Conservation (phyloP, 2,329 filamentous ascomycete genomes). For the Aspergillus brunneoviolaceus region DNA sequence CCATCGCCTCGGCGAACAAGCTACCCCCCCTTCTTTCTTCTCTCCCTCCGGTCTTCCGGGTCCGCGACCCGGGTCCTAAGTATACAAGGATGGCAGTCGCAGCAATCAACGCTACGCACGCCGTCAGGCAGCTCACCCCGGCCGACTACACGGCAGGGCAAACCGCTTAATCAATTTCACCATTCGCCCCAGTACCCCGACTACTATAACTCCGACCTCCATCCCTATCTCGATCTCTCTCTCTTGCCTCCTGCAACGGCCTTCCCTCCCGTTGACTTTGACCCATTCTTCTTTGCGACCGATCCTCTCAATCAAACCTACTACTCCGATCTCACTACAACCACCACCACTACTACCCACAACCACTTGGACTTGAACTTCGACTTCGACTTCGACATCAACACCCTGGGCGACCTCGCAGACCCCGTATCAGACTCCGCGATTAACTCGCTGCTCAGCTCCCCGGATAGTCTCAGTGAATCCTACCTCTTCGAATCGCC, state of each 20-base stretch:
- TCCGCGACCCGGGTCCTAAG: slow-evolving; percentile 17
- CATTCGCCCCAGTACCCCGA: slow-evolving; percentile 4
- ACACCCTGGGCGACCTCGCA: slow-evolving; percentile 4
- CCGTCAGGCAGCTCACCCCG: slow-evolving; percentile 7
- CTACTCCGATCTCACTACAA: slow-evolving; percentile 3
- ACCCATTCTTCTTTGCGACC: slow-evolving; percentile 9
- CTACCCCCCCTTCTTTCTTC: neutral
- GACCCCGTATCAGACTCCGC: neutral
- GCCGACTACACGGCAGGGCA: slow-evolving; percentile 7
- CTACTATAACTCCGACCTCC: slow-evolving; percentile 7
- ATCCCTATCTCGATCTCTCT: neutral
- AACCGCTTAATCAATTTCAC: neutral
- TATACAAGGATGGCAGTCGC: slow-evolving; percentile 19
- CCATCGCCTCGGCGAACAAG: neutral
- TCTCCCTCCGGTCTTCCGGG: slow-evolving; percentile 12
- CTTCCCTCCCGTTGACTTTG: slow-evolving; percentile 15
- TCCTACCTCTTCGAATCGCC: slow-evolving; percentile 1
- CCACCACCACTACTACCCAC: neutral
- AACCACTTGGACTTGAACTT: neutral
- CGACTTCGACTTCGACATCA: slow-evolving; percentile 1
- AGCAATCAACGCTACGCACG: slow-evolving; percentile 8
- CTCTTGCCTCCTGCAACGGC: slow-evolving; percentile 11
- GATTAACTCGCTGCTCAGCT: neutral
- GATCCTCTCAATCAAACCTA: slow-evolving; percentile 1
- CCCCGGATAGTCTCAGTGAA: neutral